Evolutionary conservation across 768 basidiomycete species (phyloP), one percentile per base, ranked within the genome.

Genomic region (Phanerodontia chrysosporium): DNA sequence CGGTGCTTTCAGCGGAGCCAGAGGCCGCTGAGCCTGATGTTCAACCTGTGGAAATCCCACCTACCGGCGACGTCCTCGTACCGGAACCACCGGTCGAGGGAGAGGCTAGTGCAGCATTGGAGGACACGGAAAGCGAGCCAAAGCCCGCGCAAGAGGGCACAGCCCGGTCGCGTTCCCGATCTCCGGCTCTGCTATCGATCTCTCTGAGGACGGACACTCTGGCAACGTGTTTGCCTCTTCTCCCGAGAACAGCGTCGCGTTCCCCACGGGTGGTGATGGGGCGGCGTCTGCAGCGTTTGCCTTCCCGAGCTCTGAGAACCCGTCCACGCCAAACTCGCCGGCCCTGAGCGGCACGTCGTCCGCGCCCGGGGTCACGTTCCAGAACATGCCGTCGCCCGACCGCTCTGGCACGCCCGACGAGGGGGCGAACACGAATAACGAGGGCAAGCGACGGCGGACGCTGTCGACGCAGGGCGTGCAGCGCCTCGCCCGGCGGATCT

Each of bases 401-500:
- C 84, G 89, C 29, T 80, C 80, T 36, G 84, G 82, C n/a, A 84
- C 89, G 7, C 89, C 90, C 5, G 88, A 91, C 66, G 39, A 36
- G 35, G 45, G 35, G 18, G 79, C 79, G 0, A 89, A 88, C 2
- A 18, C 39, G 32, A 13, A 13, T 18, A 69, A 80, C n/a, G 90
- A 90, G 66, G 83, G 83, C 32, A 91, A 90, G 75, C 79, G 90
- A 61, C 90, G 87, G 68, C 82, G 89, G 21, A 90, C 68, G 54
- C 51, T 89, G 58, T 86, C 89, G 9, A 88, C 89, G 27, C 91
- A 94, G 69, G 92, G 92, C 66, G 90, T 94, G 78, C 89, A 91
- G 69, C 81, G 89, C 18, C 68, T 93, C 36, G 91, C 90, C 16
- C 77, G 89, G 60, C 78, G 83, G 61, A 86, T 93, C 57, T 91